Conservation (phyloP, 768 basidiomycete species). For the Termitomyces sp. region DNA sequence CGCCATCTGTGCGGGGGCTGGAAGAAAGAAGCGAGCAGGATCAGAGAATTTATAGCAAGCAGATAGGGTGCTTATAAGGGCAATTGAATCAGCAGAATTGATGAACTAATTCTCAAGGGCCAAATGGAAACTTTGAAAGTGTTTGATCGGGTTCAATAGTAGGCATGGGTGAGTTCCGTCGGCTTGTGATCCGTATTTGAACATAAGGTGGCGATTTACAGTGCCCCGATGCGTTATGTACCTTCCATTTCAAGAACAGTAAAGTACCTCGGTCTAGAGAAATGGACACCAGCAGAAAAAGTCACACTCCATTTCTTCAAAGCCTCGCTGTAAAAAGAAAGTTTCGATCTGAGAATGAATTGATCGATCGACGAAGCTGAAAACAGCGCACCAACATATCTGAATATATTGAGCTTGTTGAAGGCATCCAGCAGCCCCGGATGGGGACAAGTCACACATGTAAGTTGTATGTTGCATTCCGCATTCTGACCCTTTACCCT, state of each 20-base stretch:
- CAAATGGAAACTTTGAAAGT: not conserved
- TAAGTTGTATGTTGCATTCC: not conserved
- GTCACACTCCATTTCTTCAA: not conserved
- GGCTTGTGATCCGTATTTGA: not conserved
- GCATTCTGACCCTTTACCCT: not conserved
- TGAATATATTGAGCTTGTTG: not conserved
- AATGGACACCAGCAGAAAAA: not conserved
- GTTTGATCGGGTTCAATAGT: not conserved
- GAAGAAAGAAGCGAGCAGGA: not conserved
- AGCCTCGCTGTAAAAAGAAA: not conserved
- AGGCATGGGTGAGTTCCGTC: not conserved
- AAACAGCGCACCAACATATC: not conserved
- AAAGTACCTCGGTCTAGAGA: not conserved
- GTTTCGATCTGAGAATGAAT: not conserved
- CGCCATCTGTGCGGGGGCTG: not conserved
- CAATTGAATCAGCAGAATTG: not conserved
- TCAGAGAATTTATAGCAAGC: not conserved
- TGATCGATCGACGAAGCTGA: not conserved
- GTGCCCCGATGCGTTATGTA: not conserved
- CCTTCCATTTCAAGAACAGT: not conserved
- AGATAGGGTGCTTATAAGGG: not conserved
- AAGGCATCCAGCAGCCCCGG: not conserved
- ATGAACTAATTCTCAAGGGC: not conserved
- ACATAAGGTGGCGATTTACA: not conserved
- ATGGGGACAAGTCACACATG: not conserved